Base-by-base conservation (phyloP, 495 filamentous ascomycete genomes). In the Stereocaulon alpinum region DNA sequence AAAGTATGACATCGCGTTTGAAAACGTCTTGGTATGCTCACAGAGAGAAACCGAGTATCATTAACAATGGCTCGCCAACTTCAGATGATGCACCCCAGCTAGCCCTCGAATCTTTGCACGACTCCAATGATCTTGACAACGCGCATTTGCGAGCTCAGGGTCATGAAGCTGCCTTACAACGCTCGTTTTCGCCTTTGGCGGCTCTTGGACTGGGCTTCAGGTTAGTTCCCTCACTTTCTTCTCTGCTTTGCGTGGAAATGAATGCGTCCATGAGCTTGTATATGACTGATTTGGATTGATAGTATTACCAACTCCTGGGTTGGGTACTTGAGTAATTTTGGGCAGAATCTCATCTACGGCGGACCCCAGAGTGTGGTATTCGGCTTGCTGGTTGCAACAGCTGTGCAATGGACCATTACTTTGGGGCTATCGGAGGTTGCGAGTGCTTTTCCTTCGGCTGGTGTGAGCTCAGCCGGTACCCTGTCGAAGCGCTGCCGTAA, bases 291-390 rank as follows among this genome's bases (percentile, higher is more conserved):
- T 2, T 11, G 4, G 37, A 7, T 11, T 44, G 11, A 42, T 37
- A 69, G 65, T 45, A 71, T 69, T 40, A 62, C 62, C 4, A 69
- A 69, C 14, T 67, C 65, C 0, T 69, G 67, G 67, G 57, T 69
- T n/a, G 61, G 61, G 4, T 69, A 65, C 34, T 48, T 64, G 1
- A 63, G 63, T 34, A 63, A 59, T 14, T 65, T 71, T 18, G 62
- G 65, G 6, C 45, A 62, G 20, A 55, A 61, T 41, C 47, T 71
- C 24, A 44, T 54, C 2, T 69, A 67, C 58, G 69, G 65, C 4
- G 69, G 69, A 0, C 65, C 63, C 0, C 61, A 64, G 27, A 67
- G 63, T 1, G 62, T 64, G 5, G 47, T 69, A 0, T 69, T 68
- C 32, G 64, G 51, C 3, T 40, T 68, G 20, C 54, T 71, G 18